Evolutionary conservation across 208 protist species (phyloP).

Genomic region (Leishmania lainsoni): DNA sequence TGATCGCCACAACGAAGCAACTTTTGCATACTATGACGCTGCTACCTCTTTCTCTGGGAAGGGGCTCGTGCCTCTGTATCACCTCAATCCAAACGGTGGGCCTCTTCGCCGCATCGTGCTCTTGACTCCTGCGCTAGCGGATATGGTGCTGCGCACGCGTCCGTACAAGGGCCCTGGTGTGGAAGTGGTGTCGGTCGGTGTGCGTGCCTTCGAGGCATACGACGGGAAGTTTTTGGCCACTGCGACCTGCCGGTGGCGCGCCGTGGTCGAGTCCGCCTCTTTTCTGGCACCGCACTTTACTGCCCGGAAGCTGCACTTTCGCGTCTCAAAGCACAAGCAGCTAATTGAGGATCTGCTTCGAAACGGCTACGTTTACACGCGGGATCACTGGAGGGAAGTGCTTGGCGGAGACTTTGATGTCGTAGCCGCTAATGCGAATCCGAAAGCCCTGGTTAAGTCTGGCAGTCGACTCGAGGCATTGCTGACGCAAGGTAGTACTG

Average conservation of each 20-base stretch:
- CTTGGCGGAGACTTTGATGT: slow-evolving; percentile 40
- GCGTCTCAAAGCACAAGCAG: slow-evolving; percentile 35
- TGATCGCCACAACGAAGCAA: slow-evolving; percentile 36
- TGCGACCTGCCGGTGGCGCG: slow-evolving; percentile 85
- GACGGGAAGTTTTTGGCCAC: slow-evolving; percentile 72
- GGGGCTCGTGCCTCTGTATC: slow-evolving; percentile 79
- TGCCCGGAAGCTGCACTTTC: slow-evolving; percentile 63
- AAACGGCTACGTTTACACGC: slow-evolving; percentile 71
- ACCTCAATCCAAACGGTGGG: slow-evolving; percentile 84
- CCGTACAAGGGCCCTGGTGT: slow-evolving; percentile 92
- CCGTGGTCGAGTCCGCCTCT: slow-evolving; percentile 77
- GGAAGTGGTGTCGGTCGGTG: slow-evolving; percentile 84
- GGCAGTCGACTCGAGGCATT: slow-evolving; percentile 35
- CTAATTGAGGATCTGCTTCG: slow-evolving; percentile 65
- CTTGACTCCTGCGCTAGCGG: slow-evolving; percentile 59
- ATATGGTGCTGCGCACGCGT: slow-evolving; percentile 69
- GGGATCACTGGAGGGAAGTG: slow-evolving; percentile 71
- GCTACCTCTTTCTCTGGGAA: not conserved
- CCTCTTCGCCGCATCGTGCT: slow-evolving; percentile 82
- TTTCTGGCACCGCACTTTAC: slow-evolving; percentile 62
- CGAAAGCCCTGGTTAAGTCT: slow-evolving; percentile 40
- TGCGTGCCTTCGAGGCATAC: slow-evolving; percentile 87
- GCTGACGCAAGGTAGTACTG: slow-evolving; percentile 25
- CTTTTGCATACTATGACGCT: slow-evolving; percentile 47
- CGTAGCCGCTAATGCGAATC: slow-evolving; percentile 18